Conservation (phyloP, 164 flowering plant species). For the Platanus orientalis region DNA sequence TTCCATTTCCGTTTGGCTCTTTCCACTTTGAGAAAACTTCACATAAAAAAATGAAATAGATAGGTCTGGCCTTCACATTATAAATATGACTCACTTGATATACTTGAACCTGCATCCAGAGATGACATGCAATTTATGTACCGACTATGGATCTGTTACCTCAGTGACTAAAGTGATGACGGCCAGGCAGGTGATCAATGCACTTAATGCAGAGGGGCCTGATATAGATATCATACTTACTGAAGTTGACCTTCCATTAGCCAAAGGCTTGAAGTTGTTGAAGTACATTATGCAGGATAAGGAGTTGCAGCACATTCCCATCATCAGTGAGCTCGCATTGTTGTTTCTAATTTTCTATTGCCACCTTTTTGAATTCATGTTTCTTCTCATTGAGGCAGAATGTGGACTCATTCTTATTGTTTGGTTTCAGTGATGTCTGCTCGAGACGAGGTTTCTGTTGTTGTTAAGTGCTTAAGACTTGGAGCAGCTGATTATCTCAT, state of each 20-base stretch:
- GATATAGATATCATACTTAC: slow-evolving; percentile 92
- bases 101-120: background rate
- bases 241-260: slow-evolving; percentile 91
- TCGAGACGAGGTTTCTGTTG: slow-evolving; percentile 88
- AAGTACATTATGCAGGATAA: slow-evolving; percentile 80
- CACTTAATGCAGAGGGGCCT: slow-evolving; percentile 90
- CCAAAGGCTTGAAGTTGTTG: slow-evolving; percentile 90
- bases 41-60: no score
- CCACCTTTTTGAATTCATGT: background rate
- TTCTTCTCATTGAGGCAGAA: background rate
- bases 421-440: slow-evolving; percentile 85
- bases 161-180: slow-evolving; percentile 88
- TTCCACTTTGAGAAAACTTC: no score
- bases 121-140: background rate
- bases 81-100: background rate
- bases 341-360: no score
- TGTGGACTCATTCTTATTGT: background rate
- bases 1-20: no score
- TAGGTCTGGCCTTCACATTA: no score
- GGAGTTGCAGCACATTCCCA: slow-evolving; percentile 72
- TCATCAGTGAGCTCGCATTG: slow-evolving; percentile 67
- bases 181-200: slow-evolving; percentile 96
- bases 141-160: slow-evolving; percentile 16
- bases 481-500: slow-evolving; percentile 99
- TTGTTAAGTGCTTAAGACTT: slow-evolving; percentile 88